Evolutionary conservation across 768 basidiomycete genomes (phyloP), one percentile per base, ranked within the genome.

Genomic region (Mycena epipterygia): DNA sequence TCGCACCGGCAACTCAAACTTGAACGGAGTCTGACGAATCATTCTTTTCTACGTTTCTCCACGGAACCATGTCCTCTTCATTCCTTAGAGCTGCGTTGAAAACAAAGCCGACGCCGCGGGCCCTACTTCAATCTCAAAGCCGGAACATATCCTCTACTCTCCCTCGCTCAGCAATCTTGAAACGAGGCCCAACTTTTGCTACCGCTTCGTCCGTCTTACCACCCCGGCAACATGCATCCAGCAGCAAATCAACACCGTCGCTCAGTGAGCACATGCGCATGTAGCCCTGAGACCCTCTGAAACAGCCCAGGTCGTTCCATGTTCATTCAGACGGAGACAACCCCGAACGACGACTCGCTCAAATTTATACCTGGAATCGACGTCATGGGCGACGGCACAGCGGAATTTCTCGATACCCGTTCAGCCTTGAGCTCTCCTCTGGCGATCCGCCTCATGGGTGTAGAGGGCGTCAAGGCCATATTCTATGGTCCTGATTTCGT

Each of bases 401-500:
- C 96, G 9, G 98, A 99, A 81, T 98, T 99, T 80, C 90, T 98
- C 56, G 95, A 97, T 79, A 92, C 93, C 4, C 91, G 92, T 48
- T 86, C 95, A 3, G 93, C 97, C 0, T 88, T 98, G 44, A 82
- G 86, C n/a, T 99, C 97, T 0, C 96, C 98, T 0, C 88, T 99
- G n/a, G 98, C 97, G 16, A 90, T 96, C 64, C 91, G 95, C 12
- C 89, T 99, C 27, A 95, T 99, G 90, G 96, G 96, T 60, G 90
- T 99, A 67, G 93, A 97, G 52, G 98, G 98, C 59, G 93, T 99
- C 63, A 89, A 88, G 37, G 88, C 87, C 51, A 89, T 99, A 30
- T 98, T 99, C 80, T 99, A 95, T 79, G 98, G 98, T 0, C 98
- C 98, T 8, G 98, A 99, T 82, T 99, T 99, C 77, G 95, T 99